phyloP scores from a whole-genome alignment of 495 filamentous ascomycete species.

The Aspergillus sclerotiicarbonarius region DNA sequence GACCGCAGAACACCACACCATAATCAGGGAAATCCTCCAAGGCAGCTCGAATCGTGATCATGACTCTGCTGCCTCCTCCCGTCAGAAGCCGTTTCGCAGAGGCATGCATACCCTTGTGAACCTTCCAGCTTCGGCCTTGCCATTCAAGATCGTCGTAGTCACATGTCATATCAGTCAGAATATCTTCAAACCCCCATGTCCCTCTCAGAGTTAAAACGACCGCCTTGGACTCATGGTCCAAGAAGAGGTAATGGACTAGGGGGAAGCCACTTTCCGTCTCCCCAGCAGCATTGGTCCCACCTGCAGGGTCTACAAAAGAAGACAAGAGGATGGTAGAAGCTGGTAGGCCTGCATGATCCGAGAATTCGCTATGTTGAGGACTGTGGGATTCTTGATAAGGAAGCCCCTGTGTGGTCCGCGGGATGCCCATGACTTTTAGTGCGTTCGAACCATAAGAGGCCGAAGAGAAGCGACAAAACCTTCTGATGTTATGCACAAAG shows the following conservation, averaged over 20 bases:
- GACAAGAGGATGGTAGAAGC: conserved; percentile 69
- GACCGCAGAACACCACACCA: conserved; percentile 72
- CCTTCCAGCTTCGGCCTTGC: conserved; percentile 65
- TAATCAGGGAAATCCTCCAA: conserved; percentile 70
- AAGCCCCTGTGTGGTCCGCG: conserved; percentile 42
- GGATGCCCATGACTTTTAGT: conserved; percentile 67
- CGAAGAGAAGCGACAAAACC: conserved; percentile 75
- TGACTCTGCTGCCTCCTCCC: conserved; percentile 61
- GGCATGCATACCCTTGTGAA: conserved; percentile 82
- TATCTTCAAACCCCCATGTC: conserved; percentile 77
- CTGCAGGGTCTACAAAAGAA: conserved; percentile 72
- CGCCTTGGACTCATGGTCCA: conserved; percentile 76
- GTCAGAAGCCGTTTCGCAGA: conserved; percentile 69
- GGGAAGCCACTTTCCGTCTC: conserved; percentile 72
- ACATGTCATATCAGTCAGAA: conserved; percentile 78
- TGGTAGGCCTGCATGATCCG: conserved; percentile 65
- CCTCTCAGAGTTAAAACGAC: conserved; percentile 74
- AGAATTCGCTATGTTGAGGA: conserved; percentile 69
- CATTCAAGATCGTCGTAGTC: conserved; percentile 73
- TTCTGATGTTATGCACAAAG: conserved; percentile 66
- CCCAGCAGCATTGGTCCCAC: conserved; percentile 69
- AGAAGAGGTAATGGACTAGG: conserved; percentile 73
- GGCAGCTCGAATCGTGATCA: conserved; percentile 67
- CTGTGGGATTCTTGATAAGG: conserved; percentile 44
- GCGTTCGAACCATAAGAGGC: conserved; percentile 74